A percentile compares a stretch with the other conserved stretches of the same genome.
Evolutionary conservation across 2,329 filamentous ascomycete genomes (phyloP).

Genomic region (Phoma sp.): DNA sequence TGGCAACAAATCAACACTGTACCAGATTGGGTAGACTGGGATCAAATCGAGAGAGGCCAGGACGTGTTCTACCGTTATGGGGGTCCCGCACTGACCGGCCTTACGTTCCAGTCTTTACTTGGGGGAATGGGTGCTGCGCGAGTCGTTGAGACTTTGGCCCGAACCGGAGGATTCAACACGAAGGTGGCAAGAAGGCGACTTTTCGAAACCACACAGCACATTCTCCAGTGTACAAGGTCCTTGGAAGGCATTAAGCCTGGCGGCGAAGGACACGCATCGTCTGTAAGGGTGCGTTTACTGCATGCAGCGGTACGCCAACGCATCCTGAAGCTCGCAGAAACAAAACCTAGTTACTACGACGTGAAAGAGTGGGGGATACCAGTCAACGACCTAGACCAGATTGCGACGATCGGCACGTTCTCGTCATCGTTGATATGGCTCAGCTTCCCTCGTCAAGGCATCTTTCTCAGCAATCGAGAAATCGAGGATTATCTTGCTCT

Average conservation of each 20-base stretch:
- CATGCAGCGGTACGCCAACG: conserved; percentile 71
- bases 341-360: conserved; percentile 68
- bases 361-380: conserved; percentile 66
- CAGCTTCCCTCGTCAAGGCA: conserved; percentile 74
- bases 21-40: conserved; percentile 80
- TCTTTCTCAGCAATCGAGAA: conserved; percentile 68
- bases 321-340: conserved; percentile 65
- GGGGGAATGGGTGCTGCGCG: conserved; percentile 76
- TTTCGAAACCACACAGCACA: conserved; percentile 77
- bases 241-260: conserved; percentile 71
- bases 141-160: conserved; percentile 74
- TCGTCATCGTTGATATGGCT: conserved; percentile 72
- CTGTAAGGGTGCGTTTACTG: conserved; percentile 71
- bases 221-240: conserved; percentile 72
- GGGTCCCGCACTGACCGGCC: conserved; percentile 67
- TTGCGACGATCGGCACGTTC: conserved; percentile 75
- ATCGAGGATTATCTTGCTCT: conserved; percentile 73
- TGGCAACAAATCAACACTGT: conserved; percentile 72
- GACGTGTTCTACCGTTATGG: conserved; percentile 80
- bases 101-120: conserved; percentile 70
- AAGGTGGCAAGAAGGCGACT: conserved; percentile 70
- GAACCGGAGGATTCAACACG: conserved; percentile 76
- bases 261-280: conserved; percentile 69
- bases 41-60: conserved; percentile 75
- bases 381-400: conserved; percentile 77